These are phyloP conservation scores for Amaranthus palmeri DNA, from an alignment of 148 eudicot species.

Conservation along the genomic window DNA sequence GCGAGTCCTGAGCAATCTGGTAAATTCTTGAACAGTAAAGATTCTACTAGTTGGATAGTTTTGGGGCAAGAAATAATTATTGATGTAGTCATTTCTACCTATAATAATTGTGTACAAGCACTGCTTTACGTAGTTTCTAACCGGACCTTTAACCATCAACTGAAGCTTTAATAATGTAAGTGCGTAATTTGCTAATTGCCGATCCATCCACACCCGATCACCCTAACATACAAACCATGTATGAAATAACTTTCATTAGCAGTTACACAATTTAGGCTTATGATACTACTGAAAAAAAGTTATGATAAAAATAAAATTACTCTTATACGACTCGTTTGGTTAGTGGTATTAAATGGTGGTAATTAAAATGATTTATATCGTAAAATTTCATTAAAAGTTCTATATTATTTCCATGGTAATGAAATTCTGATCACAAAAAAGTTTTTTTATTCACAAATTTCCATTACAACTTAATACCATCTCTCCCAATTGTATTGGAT, in stretches of 20 bases:
- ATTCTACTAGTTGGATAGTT: conserved; percentile 12
- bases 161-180: conserved; percentile 2
- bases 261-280: too few relatives aligned
- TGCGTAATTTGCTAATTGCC: conserved; percentile 33
- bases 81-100: conserved; percentile 52
- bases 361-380: too few relatives aligned
- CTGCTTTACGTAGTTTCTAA: conserved; percentile 20
- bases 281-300: too few relatives aligned
- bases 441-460: too few relatives aligned
- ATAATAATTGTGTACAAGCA: conserved; percentile 44
- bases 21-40: conserved; percentile 21
- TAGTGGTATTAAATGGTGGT: too few relatives aligned
- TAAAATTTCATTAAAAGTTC: too few relatives aligned
- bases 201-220: conserved; percentile 28
- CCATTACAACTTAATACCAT: too few relatives aligned
- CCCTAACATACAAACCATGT: conserved; percentile 18
- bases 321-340: not conserved
- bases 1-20: conserved; percentile 27
- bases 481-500: too few relatives aligned
- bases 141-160: not conserved
- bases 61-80: conserved; percentile 42
- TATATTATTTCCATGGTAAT: too few relatives aligned
- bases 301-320: not conserved
- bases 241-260: too few relatives aligned
- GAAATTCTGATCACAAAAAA: too few relatives aligned